Base-by-base conservation (phyloP, 176 grass and related monocot genomes). In the Bothriochloa decipiens region DNA sequence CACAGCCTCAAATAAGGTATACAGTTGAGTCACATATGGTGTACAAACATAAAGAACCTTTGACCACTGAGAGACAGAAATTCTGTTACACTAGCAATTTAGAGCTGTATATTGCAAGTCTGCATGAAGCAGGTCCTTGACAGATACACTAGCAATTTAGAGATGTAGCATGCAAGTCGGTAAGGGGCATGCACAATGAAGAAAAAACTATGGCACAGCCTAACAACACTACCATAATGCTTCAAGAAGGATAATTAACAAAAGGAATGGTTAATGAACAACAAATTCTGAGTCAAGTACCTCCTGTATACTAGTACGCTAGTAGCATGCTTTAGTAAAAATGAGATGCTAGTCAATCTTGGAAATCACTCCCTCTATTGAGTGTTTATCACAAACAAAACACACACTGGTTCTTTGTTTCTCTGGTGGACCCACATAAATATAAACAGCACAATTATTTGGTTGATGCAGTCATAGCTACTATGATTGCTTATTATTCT, bases 181-280 rank as follows among this genome's bases (percentile, higher is more conserved):
- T 11, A 87, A 9, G 63, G 3, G 52, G 60, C 18, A 64, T 53
- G 42, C 9, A 72, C 53, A 27, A 18, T 23, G 20, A 35, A 50
- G 7, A 17, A 45, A 78, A 83, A 57, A 49, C 72, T 65, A 65
- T 65, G 14, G 2, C 72, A 53, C 61, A 52, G 6, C 32, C 17
- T 26, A 74, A 65, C 13, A 65, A 36, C 40, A 63, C 42, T 53
- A 35, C 42, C 68, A 78, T 43, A 41, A 76, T 67, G 61, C 43
- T 65, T 78, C 55, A 55, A 83, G 32, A 62, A 72, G 65, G 39
- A 50, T 22, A 86, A 72, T 64, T 71, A 62, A 46, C 57, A 80
- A 80, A 77, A 26, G 18, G 4, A 70, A 12, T 64, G 58, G 25
- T 68, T 77, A 82, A 82, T 29, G 17, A 64, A 16, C 23, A n/a